Evolutionary conservation across 495 filamentous ascomycete species (phyloP), one percentile per base, ranked within the genome.

Genomic region (Hypoxylon lienhwacheense): DNA sequence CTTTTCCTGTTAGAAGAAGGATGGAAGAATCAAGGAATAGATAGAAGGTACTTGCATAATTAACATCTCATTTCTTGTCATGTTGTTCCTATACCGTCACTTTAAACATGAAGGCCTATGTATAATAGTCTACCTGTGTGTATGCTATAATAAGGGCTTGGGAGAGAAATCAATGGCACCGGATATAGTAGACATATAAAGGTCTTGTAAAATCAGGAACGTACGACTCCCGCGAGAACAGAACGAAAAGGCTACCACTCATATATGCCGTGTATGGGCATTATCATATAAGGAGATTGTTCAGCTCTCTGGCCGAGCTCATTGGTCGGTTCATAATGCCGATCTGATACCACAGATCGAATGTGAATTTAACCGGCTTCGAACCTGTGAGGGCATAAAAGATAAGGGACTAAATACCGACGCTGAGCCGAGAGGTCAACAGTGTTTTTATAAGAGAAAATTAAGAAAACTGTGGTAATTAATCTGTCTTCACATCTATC

Each of bases 321-420:
- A 60, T 50, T 60, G 45, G 49, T 19, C 14, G 16, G 14, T 8
- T 29, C 12, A 11, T 2, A 33, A 35, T 49, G 36, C 15, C 36
- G 22, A 50, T 47, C 12, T 22, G 45, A 37, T 11, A 43, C 15
- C 24, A 25, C 24, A 40, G 31, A 21, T 32, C 16, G 7, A 36
- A 61, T 26, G 3, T 17, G 31, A 42, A 53, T 61, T 61, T 61
- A 61, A 7, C 52, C 58, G 58, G 58, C 28, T 32, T 35, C 17
- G 21, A 15, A 20, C 17, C 20, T 36, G 19, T 37, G 25, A 48
- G 31, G 5, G 12, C 21, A 32, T 22, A 41, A 24, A n/a, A 50
- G 12, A 49, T 39, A 36, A 42, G 29, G 12, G 32, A 28, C 25
- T 35, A 16, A 33, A 15, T 17, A 10, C 15, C 29, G 26, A 2